These are phyloP conservation scores for Cordyceps farinosa DNA, from an alignment of 2,329 filamentous ascomycete genomes.

Conservation along the genomic window DNA sequence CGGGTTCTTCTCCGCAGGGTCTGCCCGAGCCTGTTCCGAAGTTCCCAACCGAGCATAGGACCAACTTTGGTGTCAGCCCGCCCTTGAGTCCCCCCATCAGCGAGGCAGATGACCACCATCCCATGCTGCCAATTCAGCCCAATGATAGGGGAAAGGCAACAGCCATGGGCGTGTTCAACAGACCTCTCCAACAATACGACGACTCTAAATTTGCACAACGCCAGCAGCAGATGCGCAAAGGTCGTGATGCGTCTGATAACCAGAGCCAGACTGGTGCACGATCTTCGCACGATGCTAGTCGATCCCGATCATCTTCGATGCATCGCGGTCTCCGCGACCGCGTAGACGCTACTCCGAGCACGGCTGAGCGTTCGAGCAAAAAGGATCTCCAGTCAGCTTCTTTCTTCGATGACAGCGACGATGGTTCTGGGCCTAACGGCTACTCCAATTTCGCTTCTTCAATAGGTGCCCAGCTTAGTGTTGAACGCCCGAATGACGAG, in stretches of 20 bases:
- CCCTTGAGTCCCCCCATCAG: conserved; percentile 58
- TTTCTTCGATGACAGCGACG: conserved; percentile 46
- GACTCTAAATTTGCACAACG: conserved; percentile 81
- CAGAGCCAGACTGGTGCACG: conserved; percentile 46
- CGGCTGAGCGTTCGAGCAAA: conserved; percentile 27
- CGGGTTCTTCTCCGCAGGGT: conserved; percentile 37
- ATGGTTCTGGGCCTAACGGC: conserved; percentile 24
- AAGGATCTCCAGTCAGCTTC: conserved; percentile 36
- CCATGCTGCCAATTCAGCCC: conserved; percentile 63
- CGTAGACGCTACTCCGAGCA: conserved; percentile 27
- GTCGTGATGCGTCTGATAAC: conserved; percentile 49
- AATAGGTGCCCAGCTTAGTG: conserved; percentile 24
- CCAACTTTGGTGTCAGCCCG: conserved; percentile 32
- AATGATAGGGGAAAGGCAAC: conserved; percentile 80
- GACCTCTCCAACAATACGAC: conserved; percentile 72
- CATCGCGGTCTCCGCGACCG: conserved; percentile 36
- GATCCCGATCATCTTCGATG: conserved; percentile 45
- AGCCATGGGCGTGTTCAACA: conserved; percentile 60
- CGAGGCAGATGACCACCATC: conserved; percentile 66
- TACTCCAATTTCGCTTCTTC: conserved; percentile 16
- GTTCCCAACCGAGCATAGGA: conserved; percentile 32
- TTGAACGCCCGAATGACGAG: conserved; percentile 48
- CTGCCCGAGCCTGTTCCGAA: conserved; percentile 36
- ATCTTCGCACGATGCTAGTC: conserved; percentile 35
- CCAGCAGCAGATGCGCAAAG: conserved; percentile 75